Percentiles rank a stretch among this genome's conserved stretches.
Evolutionary conservation across 2,329 filamentous ascomycete genomes (phyloP).

Genomic region (Pseudophaeomoniella oleicola): DNA sequence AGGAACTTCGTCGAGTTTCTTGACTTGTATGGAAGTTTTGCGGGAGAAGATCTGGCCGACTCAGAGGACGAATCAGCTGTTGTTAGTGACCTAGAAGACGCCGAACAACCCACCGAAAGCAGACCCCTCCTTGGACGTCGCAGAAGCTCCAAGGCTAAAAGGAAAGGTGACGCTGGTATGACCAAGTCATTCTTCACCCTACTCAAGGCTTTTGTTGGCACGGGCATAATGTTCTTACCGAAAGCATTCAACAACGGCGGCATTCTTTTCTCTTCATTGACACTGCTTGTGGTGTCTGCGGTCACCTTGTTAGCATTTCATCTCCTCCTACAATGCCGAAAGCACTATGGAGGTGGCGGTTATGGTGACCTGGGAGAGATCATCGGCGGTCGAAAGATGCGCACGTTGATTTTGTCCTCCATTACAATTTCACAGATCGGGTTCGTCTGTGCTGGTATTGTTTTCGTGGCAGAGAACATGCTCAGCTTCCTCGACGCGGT

Average conservation of each 20-base stretch:
- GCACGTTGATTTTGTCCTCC: slow-evolving; percentile 51
- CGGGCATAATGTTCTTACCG: slow-evolving; percentile 68
- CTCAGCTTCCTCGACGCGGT: slow-evolving; percentile 53
- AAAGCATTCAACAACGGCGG: slow-evolving; percentile 69
- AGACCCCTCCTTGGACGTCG: slow-evolving; percentile 47
- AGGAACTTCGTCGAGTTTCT: slow-evolving; percentile 62
- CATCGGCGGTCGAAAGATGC: slow-evolving; percentile 49
- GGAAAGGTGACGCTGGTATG: slow-evolving; percentile 50
- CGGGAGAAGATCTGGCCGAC: slow-evolving; percentile 52
- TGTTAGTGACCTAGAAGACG: slow-evolving; percentile 27
- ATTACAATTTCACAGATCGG: slow-evolving; percentile 63
- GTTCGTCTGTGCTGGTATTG: slow-evolving; percentile 63
- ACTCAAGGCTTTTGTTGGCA: slow-evolving; percentile 65
- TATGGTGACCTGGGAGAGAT: slow-evolving; percentile 60
- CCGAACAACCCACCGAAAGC: slow-evolving; percentile 34
- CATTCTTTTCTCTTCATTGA: slow-evolving; percentile 58
- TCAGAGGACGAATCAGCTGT: slow-evolving; percentile 41
- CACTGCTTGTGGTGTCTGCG: slow-evolving; percentile 49
- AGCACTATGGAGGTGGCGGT: slow-evolving; percentile 45
- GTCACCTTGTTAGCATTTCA: slow-evolving; percentile 60
- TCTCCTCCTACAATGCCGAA: slow-evolving; percentile 53
- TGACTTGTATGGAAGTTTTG: slow-evolving; percentile 62
- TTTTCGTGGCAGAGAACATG: slow-evolving; percentile 64
- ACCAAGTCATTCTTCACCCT: slow-evolving; percentile 64
- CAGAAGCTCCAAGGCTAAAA: slow-evolving; percentile 32